phyloP scores from a whole-genome alignment of 2,329 filamentous ascomycete species.

The Paracoccidioides lutzii region DNA sequence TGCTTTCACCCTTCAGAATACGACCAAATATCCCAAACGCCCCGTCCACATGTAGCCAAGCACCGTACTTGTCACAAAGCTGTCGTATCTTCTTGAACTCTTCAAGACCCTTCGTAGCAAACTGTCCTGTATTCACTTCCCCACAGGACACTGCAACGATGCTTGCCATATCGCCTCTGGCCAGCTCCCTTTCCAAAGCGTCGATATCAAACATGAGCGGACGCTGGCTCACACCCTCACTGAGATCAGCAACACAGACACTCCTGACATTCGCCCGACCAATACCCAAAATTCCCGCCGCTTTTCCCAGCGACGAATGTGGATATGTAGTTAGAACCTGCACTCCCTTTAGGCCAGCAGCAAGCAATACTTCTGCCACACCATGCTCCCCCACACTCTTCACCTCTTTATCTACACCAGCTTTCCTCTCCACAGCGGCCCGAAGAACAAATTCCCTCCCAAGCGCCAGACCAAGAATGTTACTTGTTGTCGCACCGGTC shows the following conservation, averaged over 20 bases:
- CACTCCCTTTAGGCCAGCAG: constrained; percentile 52
- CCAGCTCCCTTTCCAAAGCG: constrained; percentile 49
- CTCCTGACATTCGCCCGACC: constrained; percentile 56
- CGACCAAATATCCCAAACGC: constrained; percentile 79
- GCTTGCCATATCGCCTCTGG: constrained; percentile 43
- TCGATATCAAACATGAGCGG: constrained; percentile 60
- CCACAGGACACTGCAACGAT: constrained; percentile 73
- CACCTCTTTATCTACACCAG: constrained; percentile 13
- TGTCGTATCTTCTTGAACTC: constrained; percentile 52
- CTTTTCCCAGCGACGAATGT: constrained; percentile 75
- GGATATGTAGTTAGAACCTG: constrained; percentile 69
- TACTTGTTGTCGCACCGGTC: constrained; percentile 56
- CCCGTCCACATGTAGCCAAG: constrained; percentile 85
- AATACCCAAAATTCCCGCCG: constrained; percentile 67
- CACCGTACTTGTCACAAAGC: constrained; percentile 58
- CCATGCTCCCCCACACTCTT: constrained; percentile 55
- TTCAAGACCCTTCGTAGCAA: constrained; percentile 46
- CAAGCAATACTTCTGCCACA: constrained; percentile 51
- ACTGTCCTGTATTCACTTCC: constrained; percentile 82
- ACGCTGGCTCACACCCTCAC: constrained; percentile 34
- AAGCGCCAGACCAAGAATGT: constrained; percentile 53
- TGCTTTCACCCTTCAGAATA: constrained; percentile 41
- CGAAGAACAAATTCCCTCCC: constrained; percentile 49
- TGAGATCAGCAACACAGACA: constrained; percentile 27
- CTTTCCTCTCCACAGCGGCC: constrained; percentile 29